Evolutionary conservation across 305 asterid species (phyloP).

Genomic region (Coffea humblotiana): DNA sequence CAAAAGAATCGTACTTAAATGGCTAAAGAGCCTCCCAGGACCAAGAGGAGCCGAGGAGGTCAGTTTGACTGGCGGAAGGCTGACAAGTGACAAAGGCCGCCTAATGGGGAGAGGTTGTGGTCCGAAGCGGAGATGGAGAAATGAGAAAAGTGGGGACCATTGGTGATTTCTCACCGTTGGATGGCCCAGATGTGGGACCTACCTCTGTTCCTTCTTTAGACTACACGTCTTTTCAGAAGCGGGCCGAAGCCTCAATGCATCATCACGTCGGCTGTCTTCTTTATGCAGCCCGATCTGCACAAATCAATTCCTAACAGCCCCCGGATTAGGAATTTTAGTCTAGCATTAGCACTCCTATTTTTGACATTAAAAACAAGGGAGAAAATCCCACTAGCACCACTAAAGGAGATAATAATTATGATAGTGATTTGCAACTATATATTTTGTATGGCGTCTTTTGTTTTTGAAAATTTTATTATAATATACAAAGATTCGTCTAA

Average conservation of each 20-base stretch:
- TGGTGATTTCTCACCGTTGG: constrained; percentile 1
- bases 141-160: neutral
- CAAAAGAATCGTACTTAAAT: neutral
- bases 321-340: neutral
- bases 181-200: constrained; percentile 45
- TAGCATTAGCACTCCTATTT: too few relatives aligned
- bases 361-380: neutral
- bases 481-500: too few relatives aligned
- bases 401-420: neutral
- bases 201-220: constrained; percentile 46
- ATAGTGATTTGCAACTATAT: neutral
- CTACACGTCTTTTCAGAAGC: constrained; percentile 49
- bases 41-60: neutral
- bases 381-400: neutral
- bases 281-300: neutral
- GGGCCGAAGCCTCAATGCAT: constrained; percentile 9
- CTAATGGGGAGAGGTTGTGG: neutral
- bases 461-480: too few relatives aligned
- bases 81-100: neutral
- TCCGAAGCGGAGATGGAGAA: neutral
- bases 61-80: neutral
- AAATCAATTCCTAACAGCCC: neutral
- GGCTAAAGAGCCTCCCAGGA: neutral
- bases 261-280: constrained; percentile 5
- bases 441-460: too few relatives aligned